Evolutionary conservation across 2,329 filamentous ascomycete genomes (phyloP), one percentile per base, ranked within the genome.

Genomic region (Claviceps quebecensis): DNA sequence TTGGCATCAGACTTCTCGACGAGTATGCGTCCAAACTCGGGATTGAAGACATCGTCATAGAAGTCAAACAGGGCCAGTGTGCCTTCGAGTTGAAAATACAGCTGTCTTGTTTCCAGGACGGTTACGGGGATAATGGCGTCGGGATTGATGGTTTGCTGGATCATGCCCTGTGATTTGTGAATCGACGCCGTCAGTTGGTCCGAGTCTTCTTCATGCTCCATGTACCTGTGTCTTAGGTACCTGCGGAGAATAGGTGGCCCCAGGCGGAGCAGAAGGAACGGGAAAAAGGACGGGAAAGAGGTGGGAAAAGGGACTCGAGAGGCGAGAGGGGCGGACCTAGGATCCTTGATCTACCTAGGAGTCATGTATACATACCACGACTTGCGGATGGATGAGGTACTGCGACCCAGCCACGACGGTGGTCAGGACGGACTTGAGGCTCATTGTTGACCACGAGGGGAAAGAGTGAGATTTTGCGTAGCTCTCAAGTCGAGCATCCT

Each of bases 91-190:
- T 68, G 58, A 17, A 58, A 59, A 49, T 65, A 67, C 45, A 71
- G 58, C 56, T 71, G 67, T 4, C 64, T 58, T 0, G 67, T 65
- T 26, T 63, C 63, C 6, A 71, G 60, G 5, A 71, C 60, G 13
- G 68, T 70, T 19, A 71, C 66, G 8, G 69, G 69, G 16, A 71
- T 59, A 13, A 71, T 58, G 48, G 63, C 65, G 52, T 70, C 68
- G 0, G 69, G 63, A 22, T 69, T 65, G 53, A 70, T 69, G 36
- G 63, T 68, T 54, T 69, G 66, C 52, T 69, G 59, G n/a, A 71
- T 69, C 19, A 63, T 62, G 49, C 68, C 69, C 68, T 71, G 23
- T 6, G 22, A 13, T 14, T 34, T 3, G 16, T 22, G 54, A 38
- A 34, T 29, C 16, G 47, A 17, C 8, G n/a, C 19, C 19, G 49